Base-by-base conservation (phyloP, 2,329 filamentous ascomycete species). In the Alternaria gansuensis region DNA sequence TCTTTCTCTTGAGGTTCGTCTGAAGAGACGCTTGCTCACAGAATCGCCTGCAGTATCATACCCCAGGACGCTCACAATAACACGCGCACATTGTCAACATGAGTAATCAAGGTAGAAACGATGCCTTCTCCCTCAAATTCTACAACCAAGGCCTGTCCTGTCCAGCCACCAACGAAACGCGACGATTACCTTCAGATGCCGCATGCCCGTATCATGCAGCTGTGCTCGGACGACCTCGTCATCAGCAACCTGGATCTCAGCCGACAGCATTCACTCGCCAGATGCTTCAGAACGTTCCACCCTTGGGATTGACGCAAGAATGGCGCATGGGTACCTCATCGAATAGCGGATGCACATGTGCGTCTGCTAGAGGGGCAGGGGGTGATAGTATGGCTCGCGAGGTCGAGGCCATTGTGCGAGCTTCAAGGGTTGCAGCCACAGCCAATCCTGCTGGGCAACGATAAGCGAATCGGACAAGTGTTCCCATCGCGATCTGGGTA, bases 311-410 rank as follows among this genome's bases (percentile, higher is more conserved):
- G 11, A 41, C 55, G 11, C 4, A 41, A 24, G 9, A 51, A 17
- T 58, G 51, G 46, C 39, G 31, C 6, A 48, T 58, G 21, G 59
- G 59, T 1, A 59, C 45, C 29, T 54, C 59, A 7, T 31, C 55
- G 14, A 59, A 29, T 14, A 39, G n/a, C 11, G 55, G 59, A 5
- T 61, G 59, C 31, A 59, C 45, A 4, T 61, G 59, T 17, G 29
- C 17, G 24, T 26, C 57, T 5, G 13, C 43, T 26, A 5, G 11
- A n/a, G 9, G 28, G 1, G 24, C 41, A 1, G 14, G 28, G 28
- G 8, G 39, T 2, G 51, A 54, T 8, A 41, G 37, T 1, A 54
- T 61, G 39, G 10, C 28, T 26, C 51, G 51, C 34, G 59, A 61
- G 0, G 26, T 61, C 24, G 55, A 61, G 1, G 21, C 11, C 3